Evolutionary conservation across 2,329 filamentous ascomycete genomes (phyloP).

Genomic region (Grosmannia penicillata): DNA sequence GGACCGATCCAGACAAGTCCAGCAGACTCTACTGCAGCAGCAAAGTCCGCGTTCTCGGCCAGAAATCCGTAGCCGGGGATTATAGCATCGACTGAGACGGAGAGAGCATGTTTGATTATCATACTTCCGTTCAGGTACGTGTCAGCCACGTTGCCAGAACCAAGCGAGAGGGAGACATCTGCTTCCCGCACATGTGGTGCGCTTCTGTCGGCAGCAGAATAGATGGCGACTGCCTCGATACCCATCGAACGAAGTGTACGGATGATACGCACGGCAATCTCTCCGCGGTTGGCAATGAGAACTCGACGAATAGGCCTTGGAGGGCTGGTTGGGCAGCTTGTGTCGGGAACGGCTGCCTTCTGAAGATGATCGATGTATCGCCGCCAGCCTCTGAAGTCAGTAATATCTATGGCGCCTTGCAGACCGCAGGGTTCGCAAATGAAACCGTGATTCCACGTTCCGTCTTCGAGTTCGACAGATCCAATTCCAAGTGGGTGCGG

Average conservation of each 20-base stretch:
- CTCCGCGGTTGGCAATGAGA: slow-evolving; percentile 44
- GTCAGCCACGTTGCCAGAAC: slow-evolving; percentile 15
- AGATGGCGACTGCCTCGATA: slow-evolving; percentile 40
- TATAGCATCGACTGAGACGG: slow-evolving; percentile 34
- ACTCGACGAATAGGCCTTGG: no score
- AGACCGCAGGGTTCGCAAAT: slow-evolving; percentile 22
- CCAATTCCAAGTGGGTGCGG: slow-evolving; percentile 20
- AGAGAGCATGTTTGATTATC: slow-evolving; percentile 20
- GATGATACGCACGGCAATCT: slow-evolving; percentile 39
- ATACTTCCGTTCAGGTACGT: slow-evolving; percentile 5
- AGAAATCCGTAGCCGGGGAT: slow-evolving; percentile 53
- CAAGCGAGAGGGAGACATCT: slow-evolving; percentile 34
- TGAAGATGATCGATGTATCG: slow-evolving; percentile 10
- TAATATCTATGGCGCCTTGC: slow-evolving; percentile 17
- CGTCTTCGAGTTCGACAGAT: slow-evolving; percentile 18
- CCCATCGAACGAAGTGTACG: slow-evolving; percentile 25
- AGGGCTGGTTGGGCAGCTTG: no score
- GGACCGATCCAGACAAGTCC: slow-evolving; percentile 46
- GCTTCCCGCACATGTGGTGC: slow-evolving; percentile 36
- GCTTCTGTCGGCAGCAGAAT: slow-evolving; percentile 38
- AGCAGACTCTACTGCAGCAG: slow-evolving; percentile 30
- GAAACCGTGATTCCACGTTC: slow-evolving; percentile 20
- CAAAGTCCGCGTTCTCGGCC: slow-evolving; percentile 47
- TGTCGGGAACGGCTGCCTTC: no score
- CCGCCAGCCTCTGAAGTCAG: slow-evolving; percentile 18